Evolutionary conservation across 345 rosid genomes (phyloP), one percentile per base, ranked within the genome.

Genomic region (Adansonia digitata): DNA sequence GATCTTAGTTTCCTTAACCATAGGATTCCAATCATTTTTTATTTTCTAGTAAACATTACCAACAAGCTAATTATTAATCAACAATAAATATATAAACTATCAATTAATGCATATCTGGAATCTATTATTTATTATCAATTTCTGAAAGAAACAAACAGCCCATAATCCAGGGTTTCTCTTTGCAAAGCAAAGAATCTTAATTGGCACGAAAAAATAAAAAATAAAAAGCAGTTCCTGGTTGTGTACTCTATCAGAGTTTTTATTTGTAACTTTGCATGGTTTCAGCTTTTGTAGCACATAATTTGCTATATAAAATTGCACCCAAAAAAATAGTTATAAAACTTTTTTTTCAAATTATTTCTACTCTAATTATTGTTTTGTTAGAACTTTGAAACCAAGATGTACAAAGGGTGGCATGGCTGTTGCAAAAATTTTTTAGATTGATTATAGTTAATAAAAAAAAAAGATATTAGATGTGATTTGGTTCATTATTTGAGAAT

Each of bases 141-240:
- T 10, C 31, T 9, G 60, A 43, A 8, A 73, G 24, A 31, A 73
- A 46, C 27, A 62, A n/a, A 61, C 42, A 46, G 39, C 76, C 46
- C 34, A 34, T 37, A 39, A 61, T n/a, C 12, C 8, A 9, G 5
- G 37, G 7, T 8, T 40, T 35, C 8, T 64, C 52, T 64, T 39
- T 37, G 53, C 53, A 35, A 75, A 75, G 72, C 72, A 75, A 75
- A 35, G 77, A 75, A 75, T 75, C 62, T 63, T n/a, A n/a, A n/a
- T n/a, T 74, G 60, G 42, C 17, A 24, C 13, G 11, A 20, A 46
- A 59, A 45, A 5, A 0, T 6, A 12, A 31, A 14, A 46, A 71
- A 22, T 18, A 14, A 72, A 5, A 55, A 35, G n/a, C 0, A 6
- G 35, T 9, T 17, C 12, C 24, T 34, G 11, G 20, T 46, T 17